phyloP scores from a whole-genome alignment of 2,329 filamentous ascomycete genomes.

The Trematosphaeria pertusa region DNA sequence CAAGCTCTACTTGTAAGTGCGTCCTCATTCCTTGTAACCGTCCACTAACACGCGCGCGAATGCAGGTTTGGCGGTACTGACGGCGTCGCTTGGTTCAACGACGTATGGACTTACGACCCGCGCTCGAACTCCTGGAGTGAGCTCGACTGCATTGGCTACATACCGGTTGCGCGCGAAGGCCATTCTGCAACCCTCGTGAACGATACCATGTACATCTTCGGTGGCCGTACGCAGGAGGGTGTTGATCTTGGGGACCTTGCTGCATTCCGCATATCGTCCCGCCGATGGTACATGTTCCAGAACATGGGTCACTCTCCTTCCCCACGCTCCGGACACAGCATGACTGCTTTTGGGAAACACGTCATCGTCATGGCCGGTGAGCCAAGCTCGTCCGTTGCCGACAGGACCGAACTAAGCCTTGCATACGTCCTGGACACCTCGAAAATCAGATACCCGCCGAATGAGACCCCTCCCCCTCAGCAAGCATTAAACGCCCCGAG shows the following conservation, averaged over 20 bases:
- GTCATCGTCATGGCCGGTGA: constrained; percentile 93
- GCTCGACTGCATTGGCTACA: constrained; percentile 96
- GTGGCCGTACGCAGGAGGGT: constrained; percentile 92
- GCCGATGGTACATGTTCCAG: constrained; percentile 98
- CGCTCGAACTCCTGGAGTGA: constrained; percentile 82
- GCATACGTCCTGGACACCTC: constrained; percentile 92
- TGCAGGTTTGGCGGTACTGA: constrained; percentile 94
- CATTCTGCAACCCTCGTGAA: constrained; percentile 93
- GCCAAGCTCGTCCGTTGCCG: constrained; percentile 83
- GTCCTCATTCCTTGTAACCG: constrained; percentile 42
- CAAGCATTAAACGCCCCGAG: constrained; percentile 45
- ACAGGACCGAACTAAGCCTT: constrained; percentile 83
- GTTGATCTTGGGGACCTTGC: constrained; percentile 91
- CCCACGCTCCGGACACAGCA: constrained; percentile 92
- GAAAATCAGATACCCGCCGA: constrained; percentile 91
- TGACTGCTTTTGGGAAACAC: constrained; percentile 93
- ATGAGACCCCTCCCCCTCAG: constrained; percentile 61
- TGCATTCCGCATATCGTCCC: constrained; percentile 80
- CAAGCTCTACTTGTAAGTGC: constrained; percentile 91
- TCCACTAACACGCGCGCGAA: constrained; percentile 17
- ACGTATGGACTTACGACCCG: constrained; percentile 96
- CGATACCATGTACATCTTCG: constrained; percentile 99
- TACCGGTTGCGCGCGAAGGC: constrained; percentile 90
- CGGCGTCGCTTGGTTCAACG: constrained; percentile 96
- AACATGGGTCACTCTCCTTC: constrained; percentile 98